Base-by-base conservation (phyloP, 2,329 filamentous ascomycete species). In the Amauroascus verrucosus region DNA sequence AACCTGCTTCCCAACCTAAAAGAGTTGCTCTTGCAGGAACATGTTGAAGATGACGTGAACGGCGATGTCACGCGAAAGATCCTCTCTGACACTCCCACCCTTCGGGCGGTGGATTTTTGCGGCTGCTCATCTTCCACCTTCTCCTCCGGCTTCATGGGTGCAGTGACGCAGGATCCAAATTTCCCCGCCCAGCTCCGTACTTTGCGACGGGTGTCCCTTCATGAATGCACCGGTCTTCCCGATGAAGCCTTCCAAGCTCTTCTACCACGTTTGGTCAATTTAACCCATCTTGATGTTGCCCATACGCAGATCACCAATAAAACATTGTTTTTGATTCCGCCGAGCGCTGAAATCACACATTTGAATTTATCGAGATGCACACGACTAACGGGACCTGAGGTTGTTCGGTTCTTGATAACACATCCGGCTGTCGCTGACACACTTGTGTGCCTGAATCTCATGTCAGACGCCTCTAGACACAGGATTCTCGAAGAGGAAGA, bases 261-360 rank as follows among this genome's bases (percentile, higher is more conserved):
- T 14, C 73, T 93, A 9, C 84, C 86, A n/a, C 80, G 81, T n/a
- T 73, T 91, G 46, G 67, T 74, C 24, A 75, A 78, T 52, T 72
- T 89, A 51, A 91, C 86, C 1, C 86, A 90, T 64, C 78, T 93
- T 35, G 87, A 93, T 63, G 76, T 90, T n/a, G 81, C 84, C 8
- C 85, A 86, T 60, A 90, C 86, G 1, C 80, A 84, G 59, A 81
- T 93, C 61, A 89, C 83, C 32, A 80, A 88, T 65, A 72, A 75
- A 22, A 86, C 86, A 3, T 75, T 93, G 14, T 72, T 78, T 60
- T 81, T 80, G 18, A 86, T 91, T 57, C 85, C 86, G 0, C 64
- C 75, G n/a, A 83, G 83, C 3, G 86, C 87, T 9, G 75, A 74
- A 57, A 77, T 91, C 58, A 89, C 84, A 1, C 87, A 93, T 64